These are phyloP conservation scores for Malbranchea cinnamomea DNA, from an alignment of 2,329 filamentous ascomycete species.

Conservation along the genomic window DNA sequence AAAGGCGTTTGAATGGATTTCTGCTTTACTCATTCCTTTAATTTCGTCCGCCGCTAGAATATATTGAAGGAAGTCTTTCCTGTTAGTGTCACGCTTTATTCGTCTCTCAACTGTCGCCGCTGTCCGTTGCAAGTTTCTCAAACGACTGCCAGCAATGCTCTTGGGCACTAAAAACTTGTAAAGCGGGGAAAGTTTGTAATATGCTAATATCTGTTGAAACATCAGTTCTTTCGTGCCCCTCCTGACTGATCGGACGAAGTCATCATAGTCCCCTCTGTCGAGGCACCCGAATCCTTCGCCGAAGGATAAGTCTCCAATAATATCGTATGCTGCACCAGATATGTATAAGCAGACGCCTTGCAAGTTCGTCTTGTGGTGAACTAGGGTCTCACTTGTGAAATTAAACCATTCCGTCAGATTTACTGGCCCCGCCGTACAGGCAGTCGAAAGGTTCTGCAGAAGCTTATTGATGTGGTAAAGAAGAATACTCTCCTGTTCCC, in stretches of 20 bases:
- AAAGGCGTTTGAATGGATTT: slow-evolving; percentile 25
- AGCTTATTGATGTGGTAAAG: slow-evolving; percentile 18
- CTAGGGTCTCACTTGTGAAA: slow-evolving; percentile 15
- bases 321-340: slow-evolving; percentile 22
- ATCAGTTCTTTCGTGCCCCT: slow-evolving; percentile 4
- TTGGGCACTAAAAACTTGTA: slow-evolving; percentile 9
- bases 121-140: slow-evolving; percentile 9
- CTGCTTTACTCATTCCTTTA: slow-evolving; percentile 13
- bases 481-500: slow-evolving; percentile 20
- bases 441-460: not conserved
- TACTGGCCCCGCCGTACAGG: slow-evolving; percentile 8
- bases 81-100: slow-evolving; percentile 12
- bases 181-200: slow-evolving; percentile 8
- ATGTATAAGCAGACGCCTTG: too few species aligned
- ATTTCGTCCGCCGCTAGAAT: slow-evolving; percentile 21
- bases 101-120: slow-evolving; percentile 15
- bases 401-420: slow-evolving; percentile 22
- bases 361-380: too few species aligned
- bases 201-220: slow-evolving; percentile 6
- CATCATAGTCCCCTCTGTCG: slow-evolving; percentile 19
- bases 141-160: slow-evolving; percentile 5
- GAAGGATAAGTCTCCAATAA: slow-evolving; percentile 28
- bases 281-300: slow-evolving; percentile 28
- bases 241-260: slow-evolving; percentile 25
- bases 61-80: slow-evolving; percentile 27